These are phyloP conservation scores for Cordyceps farinosa DNA, from an alignment of 2,329 filamentous ascomycete genomes.

Conservation along the genomic window DNA sequence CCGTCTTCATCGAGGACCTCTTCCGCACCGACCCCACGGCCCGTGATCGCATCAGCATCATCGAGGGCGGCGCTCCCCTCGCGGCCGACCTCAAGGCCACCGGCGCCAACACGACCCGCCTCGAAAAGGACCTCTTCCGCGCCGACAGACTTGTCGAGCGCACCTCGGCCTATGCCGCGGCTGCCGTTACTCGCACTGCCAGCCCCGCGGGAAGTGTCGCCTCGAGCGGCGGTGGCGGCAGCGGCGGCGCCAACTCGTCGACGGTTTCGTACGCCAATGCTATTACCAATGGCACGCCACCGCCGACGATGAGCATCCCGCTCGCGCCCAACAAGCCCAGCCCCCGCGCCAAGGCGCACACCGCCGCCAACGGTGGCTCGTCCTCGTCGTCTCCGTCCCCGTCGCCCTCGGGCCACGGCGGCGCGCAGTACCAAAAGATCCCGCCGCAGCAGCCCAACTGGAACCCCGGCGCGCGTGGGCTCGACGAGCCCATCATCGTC, in stretches of 20 bases:
- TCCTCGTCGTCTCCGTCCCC: neutral
- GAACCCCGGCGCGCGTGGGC: constrained; percentile 52
- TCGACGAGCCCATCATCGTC: constrained; percentile 50
- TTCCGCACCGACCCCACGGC: constrained; percentile 44
- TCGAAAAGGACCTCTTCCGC: constrained; percentile 50
- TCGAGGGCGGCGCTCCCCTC: constrained; percentile 49
- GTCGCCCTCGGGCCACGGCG: neutral
- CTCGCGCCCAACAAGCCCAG: constrained; percentile 32
- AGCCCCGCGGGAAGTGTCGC: constrained; percentile 38
- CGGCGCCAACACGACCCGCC: constrained; percentile 43
- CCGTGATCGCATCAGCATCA: constrained; percentile 46
- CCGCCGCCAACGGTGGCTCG: neutral
- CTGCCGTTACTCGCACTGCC: constrained; percentile 19
- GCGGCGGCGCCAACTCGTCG: constrained; percentile 27
- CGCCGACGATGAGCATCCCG: constrained; percentile 41
- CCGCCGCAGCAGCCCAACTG: constrained; percentile 38
- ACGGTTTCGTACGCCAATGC: constrained; percentile 37
- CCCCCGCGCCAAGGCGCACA: constrained; percentile 12
- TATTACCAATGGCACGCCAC: constrained; percentile 40
- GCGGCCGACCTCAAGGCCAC: constrained; percentile 48
- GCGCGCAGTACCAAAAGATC: constrained; percentile 23
- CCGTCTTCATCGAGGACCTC: constrained; percentile 55
- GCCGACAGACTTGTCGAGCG: constrained; percentile 47
- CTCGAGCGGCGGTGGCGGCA: constrained; percentile 34
- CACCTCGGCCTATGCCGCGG: constrained; percentile 18